Evolutionary conservation across 208 protist species (phyloP), one percentile per base, ranked within the genome.

Genomic region (Trypanosoma theileri): DNA sequence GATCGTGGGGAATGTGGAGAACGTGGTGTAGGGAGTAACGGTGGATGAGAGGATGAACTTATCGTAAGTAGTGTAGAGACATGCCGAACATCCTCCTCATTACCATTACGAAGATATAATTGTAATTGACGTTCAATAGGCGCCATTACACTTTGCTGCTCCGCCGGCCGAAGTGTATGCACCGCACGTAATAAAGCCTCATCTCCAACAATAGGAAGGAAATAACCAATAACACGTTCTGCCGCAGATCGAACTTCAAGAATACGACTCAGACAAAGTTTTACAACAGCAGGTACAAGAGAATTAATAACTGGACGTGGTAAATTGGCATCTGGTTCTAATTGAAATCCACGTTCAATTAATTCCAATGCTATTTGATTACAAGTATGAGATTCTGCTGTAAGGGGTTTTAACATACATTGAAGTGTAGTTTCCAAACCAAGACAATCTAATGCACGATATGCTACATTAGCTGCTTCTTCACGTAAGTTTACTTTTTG

Each of bases 401-500:
- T 78, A 31, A 96, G 79, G 1, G 91, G 88, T 40, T 86, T 84
- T 77, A 84, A 77, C 53, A 96, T 76, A 28, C 74, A 59, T 55
- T 81, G 85, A 60, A 96, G 73, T 66, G 90, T 41, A 21, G 57
- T 41, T 24, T 93, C 88, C 0, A 96, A 59, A 1, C 91, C 91
- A 19, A 93, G 63, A 12, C 79, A 77, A 21, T 84, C 66, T 71
- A 96, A 74, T 24, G 75, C 57, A 13, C 84, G 48, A 45, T 84
- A 80, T 13, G 79, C 79, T 26, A 94, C 73, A 41, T 77, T 78
- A 19, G 71, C 74, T 46, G 91, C 85, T 66, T 93, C 88, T 13
- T 96, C 91, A 11, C 91, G 88, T 61, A 96, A 64, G 21, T 65
- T 69, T 6, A 75, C 59, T 59, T 96, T 96, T 64, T 94, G 85